These are phyloP conservation scores for Atkinsonella hypoxylon DNA, from an alignment of 2,329 filamentous ascomycete species.

Conservation along the genomic window DNA sequence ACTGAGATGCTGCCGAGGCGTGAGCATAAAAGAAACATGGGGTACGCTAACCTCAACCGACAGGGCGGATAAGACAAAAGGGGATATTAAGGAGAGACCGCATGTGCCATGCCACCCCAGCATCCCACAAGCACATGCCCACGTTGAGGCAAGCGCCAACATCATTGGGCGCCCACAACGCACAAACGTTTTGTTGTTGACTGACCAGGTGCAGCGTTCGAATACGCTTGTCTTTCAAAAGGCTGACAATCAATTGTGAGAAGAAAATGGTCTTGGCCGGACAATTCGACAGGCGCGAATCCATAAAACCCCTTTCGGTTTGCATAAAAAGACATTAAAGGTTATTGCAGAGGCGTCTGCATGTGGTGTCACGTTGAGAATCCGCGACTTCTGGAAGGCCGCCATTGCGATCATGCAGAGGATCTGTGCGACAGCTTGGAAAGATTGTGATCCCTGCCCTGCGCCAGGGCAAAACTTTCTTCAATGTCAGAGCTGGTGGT, in stretches of 20 bases:
- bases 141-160: conserved; percentile 1
- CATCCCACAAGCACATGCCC: background rate
- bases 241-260: background rate
- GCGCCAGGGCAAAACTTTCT: background rate
- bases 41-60: background rate
- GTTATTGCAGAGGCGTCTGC: background rate
- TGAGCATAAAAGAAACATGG: no score
- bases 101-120: background rate
- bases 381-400: background rate
- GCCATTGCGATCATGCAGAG: background rate
- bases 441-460: background rate
- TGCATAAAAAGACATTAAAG: background rate
- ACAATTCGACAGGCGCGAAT: background rate
- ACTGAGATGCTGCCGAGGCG: background rate
- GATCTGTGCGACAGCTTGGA: background rate
- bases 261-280: background rate
- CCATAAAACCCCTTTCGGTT: background rate
- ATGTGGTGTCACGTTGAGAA: background rate
- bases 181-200: background rate
- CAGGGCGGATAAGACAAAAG: background rate
- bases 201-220: background rate
- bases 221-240: background rate
- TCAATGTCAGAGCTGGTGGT: no score
- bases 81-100: no score
- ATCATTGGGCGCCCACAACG: background rate